Conservation (phyloP, 176 grass and related monocot genomes). For the Saccharum spontaneum region DNA sequence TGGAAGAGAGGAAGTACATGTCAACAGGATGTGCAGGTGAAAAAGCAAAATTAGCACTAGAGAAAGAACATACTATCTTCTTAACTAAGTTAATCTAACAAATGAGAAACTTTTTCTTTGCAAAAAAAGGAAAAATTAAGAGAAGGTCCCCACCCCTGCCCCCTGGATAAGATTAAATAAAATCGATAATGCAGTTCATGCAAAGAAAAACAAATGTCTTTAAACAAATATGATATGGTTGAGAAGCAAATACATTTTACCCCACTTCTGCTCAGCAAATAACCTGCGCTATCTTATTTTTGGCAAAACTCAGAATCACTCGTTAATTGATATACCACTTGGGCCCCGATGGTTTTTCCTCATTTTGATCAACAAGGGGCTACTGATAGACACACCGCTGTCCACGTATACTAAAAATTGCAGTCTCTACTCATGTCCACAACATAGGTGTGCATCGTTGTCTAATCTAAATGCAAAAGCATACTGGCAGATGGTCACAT, state of each 20-base stretch:
- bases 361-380: constrained; percentile 20
- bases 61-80: not conserved
- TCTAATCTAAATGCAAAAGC: constrained; percentile 35
- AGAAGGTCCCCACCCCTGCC: not conserved
- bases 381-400: constrained; percentile 27
- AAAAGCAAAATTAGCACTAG: constrained; percentile 4
- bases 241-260: not conserved
- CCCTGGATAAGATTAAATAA: not conserved
- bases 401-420: constrained; percentile 27
- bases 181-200: not conserved
- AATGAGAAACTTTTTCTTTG: not conserved
- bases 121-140: not conserved
- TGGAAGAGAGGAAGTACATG: not conserved
- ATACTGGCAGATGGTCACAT: constrained; percentile 24
- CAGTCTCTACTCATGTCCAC: constrained; percentile 20
- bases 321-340: constrained; percentile 16
- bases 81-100: not conserved
- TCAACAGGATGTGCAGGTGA: constrained; percentile 15
- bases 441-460: constrained; percentile 29
- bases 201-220: not conserved
- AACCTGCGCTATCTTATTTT: not conserved
- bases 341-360: not conserved
- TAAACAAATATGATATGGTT: constrained; percentile 19
- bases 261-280: not conserved
- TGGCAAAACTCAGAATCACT: constrained; percentile 19